Conservation (phyloP, 148 eudicot species). For the Limonium bicolor region DNA sequence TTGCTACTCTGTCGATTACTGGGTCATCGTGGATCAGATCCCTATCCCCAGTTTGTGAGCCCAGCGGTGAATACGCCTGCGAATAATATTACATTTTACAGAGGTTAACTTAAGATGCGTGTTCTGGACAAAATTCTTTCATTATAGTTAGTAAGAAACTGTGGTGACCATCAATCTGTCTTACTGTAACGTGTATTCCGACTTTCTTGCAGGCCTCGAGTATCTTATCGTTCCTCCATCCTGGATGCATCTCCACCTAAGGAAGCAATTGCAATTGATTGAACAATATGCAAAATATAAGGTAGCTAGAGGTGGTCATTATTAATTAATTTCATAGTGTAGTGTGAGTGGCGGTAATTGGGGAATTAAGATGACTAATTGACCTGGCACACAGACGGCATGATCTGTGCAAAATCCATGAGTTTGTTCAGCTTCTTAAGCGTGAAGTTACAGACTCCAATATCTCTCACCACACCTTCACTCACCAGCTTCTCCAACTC, state of each 20-base stretch:
- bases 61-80: constrained; percentile 51
- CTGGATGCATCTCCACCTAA: constrained; percentile 71
- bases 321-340: too few species aligned
- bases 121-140: too few species aligned
- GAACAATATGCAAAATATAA: background rate
- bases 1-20: constrained; percentile 24
- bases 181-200: constrained; percentile 41
- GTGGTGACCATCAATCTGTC: too few species aligned
- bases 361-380: background rate
- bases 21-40: constrained; percentile 51
- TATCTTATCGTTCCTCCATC: constrained; percentile 59
- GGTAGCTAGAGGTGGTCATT: too few species aligned
- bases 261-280: background rate
- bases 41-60: constrained; percentile 30
- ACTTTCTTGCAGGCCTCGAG: constrained; percentile 37
- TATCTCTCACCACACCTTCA: constrained; percentile 30
- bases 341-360: too few species aligned
- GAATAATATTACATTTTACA: background rate
- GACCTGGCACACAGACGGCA: constrained; percentile 54
- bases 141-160: too few species aligned
- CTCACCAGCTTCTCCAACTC: constrained; percentile 48
- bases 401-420: constrained; percentile 22
- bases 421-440: constrained; percentile 41
- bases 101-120: too few species aligned
- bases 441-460: too few species aligned